Evolutionary conservation across 345 rosid genomes (phyloP).

Genomic region (Turnera subulata): DNA sequence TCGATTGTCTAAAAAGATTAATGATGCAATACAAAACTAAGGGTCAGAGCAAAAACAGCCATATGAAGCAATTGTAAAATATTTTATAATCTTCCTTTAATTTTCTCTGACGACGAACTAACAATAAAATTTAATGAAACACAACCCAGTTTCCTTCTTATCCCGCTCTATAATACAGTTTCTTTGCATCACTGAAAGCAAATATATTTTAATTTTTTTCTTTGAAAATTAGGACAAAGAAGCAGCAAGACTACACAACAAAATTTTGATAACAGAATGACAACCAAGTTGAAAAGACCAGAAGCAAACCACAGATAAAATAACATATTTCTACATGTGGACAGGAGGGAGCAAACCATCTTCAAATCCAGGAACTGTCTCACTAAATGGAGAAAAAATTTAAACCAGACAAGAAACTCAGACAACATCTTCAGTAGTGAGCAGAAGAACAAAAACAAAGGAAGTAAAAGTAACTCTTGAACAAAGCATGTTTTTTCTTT

Average conservation of each 20-base stretch:
- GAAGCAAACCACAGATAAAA: not conserved
- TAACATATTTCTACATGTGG: conserved; percentile 27
- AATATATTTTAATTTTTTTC: no score
- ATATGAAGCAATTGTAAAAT: no score
- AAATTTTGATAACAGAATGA: not conserved
- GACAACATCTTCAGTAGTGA: conserved; percentile 9
- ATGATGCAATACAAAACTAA: no score
- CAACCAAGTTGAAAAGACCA: not conserved
- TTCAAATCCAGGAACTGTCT: conserved; percentile 10
- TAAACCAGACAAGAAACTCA: conserved; percentile 12
- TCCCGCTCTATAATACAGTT: no score
- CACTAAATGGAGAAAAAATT: conserved; percentile 24
- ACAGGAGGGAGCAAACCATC: conserved; percentile 19
- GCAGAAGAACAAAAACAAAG: conserved; percentile 16
- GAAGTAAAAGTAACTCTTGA: conserved; percentile 14
- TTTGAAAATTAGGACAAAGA: not conserved
- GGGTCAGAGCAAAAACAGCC: no score
- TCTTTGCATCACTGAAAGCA: no score
- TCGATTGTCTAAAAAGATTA: no score
- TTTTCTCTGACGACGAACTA: no score
- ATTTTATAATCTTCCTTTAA: no score
- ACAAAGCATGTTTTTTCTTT: conserved; percentile 19
- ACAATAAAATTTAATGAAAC: no score
- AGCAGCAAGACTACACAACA: not conserved
- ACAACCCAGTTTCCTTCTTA: no score